Evolutionary conservation across 495 filamentous ascomycete genomes (phyloP), one percentile per base, ranked within the genome.

Genomic region (Lasiosphaeria ovina): DNA sequence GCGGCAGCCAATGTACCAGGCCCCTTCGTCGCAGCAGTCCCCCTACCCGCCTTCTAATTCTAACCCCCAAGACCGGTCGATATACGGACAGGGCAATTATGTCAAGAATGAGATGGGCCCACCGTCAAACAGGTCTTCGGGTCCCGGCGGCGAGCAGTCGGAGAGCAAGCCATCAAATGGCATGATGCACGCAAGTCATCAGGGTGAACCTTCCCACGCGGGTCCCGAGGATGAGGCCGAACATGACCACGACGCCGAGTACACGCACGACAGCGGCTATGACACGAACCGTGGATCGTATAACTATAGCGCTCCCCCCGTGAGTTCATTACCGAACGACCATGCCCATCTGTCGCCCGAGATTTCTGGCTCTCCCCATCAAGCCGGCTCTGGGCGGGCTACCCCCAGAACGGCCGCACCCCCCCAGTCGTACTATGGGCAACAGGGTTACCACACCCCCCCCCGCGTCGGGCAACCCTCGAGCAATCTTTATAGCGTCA

Each of bases 61-160:
- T 54, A 78, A 81, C 6, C 83, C 85, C 34, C 85, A 87, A 51
- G 84, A 85, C n/a, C 87, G 93, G 75, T 78, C 84, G 50, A 77
- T 87, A 4, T 96, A 93, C 69, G 79, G 82, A 2, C 82, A 85
- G 48, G 68, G 79, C n/a, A 82, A 72, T 60, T 96, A 96, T 66
- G 79, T 92, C 62, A 96, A 93, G 76, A 89, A 76, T 65, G 93
- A 97, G 54, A 97, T 98, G 92, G 92, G 89, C 0, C 93, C 93
- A 8, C 93, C 93, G 3, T 82, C 90, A 7, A 83, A 78, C 54
- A 79, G 88, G 50, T 77, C 82, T 6, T 72, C 79, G 4, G 84
- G 81, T 24, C 60, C 78, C 3, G 85, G 87, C 54, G 66, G 59
- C 10, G 89, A 93, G 52, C 77, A 85, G 49, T 65, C 75, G 12